Base-by-base conservation (phyloP, 306 rosid genomes). In the Elaeagnus macrophylla region DNA sequence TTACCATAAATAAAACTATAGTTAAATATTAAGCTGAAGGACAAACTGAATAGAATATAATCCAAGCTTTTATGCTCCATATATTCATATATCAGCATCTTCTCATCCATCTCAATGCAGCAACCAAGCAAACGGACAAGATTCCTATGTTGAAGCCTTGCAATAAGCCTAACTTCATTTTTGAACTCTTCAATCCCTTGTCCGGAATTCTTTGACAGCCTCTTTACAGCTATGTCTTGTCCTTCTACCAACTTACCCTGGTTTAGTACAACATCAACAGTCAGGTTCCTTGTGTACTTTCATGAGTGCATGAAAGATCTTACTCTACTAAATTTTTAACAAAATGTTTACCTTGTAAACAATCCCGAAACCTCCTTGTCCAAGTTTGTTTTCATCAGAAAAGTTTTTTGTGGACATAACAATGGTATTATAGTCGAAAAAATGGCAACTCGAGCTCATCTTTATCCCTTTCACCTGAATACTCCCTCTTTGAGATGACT, bases 321-420 rank as follows among this genome's bases (percentile, higher is more conserved):
- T 9, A 39, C 35, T 20, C 0, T 62, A 39, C 15, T 32, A 38
- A 19, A 60, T 14, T 39, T 32, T 49, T 19, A 42, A 20, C 8
- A 56, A 13, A 17, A 32, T 8, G 3, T 1, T 49, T 56, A 83
- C 97, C 84, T 83, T 85, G 72, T 85, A 82, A 51, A 89, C 97
- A 45, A 74, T 75, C 16, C 97, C 97, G 5, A 89, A 89, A 38
- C 95, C 97, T 5, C 97, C 97, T 72, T 85, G 77, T 8, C 97
- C 95, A 10, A 89, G 85, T 62, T 85, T 83, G 59, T 77, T 80
- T 73, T 69, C 80, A 52, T 81, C 94, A 11, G 83, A 77, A 61
- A 89, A 89, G 66, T 77, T 79, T 45, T 78, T 50, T 9, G 95
- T 89, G 57, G 97, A 89, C 32, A 18, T 1, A 37, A 73, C 76